A percentile compares a stretch with the other conserved stretches of the same genome.
phyloP scores from a whole-genome alignment of 495 filamentous ascomycete genomes.

The Clavariopsis aquatica region DNA sequence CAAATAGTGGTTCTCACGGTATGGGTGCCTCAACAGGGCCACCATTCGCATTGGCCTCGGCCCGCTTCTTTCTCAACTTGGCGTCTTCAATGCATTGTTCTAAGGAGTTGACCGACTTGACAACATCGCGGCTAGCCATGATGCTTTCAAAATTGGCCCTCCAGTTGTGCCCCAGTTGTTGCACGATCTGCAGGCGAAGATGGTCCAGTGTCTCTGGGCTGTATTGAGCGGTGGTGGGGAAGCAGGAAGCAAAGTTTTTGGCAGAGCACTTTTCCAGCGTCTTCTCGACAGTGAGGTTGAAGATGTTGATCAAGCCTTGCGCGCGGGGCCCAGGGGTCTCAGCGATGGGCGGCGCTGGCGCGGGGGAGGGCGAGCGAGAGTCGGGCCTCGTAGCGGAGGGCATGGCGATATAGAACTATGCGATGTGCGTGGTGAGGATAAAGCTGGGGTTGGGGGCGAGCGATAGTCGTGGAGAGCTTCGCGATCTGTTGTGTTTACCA shows the following conservation, averaged over 20 bases:
- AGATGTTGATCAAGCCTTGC: slow-evolving; percentile 67
- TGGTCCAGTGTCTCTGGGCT: slow-evolving; percentile 56
- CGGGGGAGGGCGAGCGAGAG: slow-evolving; percentile 51
- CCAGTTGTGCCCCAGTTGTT: slow-evolving; percentile 40
- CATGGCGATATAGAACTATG: slow-evolving; percentile 4
- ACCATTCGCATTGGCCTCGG: slow-evolving; percentile 31
- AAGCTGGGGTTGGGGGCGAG: not conserved
- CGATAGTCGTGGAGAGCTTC: not conserved
- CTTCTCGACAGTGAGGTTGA: slow-evolving; percentile 64
- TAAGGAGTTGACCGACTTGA: slow-evolving; percentile 76
- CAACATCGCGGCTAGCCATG: slow-evolving; percentile 66
- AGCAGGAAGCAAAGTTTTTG: slow-evolving; percentile 81
- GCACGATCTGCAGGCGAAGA: slow-evolving; percentile 42
- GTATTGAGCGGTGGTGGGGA: slow-evolving; percentile 74
- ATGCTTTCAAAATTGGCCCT: slow-evolving; percentile 70
- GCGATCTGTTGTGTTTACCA: not conserved
- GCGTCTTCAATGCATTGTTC: slow-evolving; percentile 77
- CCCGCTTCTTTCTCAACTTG: slow-evolving; percentile 55
- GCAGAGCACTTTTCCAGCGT: slow-evolving; percentile 74
- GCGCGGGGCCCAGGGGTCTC: slow-evolving; percentile 75
- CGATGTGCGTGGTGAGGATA: not conserved
- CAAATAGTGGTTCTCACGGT: slow-evolving; percentile 48
- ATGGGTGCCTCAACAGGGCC: slow-evolving; percentile 44
- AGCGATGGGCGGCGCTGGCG: slow-evolving; percentile 58
- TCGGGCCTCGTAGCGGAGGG: slow-evolving; percentile 19